Evolutionary conservation across 2,329 filamentous ascomycete species (phyloP).

Genomic region (Diaporthe humulicola): DNA sequence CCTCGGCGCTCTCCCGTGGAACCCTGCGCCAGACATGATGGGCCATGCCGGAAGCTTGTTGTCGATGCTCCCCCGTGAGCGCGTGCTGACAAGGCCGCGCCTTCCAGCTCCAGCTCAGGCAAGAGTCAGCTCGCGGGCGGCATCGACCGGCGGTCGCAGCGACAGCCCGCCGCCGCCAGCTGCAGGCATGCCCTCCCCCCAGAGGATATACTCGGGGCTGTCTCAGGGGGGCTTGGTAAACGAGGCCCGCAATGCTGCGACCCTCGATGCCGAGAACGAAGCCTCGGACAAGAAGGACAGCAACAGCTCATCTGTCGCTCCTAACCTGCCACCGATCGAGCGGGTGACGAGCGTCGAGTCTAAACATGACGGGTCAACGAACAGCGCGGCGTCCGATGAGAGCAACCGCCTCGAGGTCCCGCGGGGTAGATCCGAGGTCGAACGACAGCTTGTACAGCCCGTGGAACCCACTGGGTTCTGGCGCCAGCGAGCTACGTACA

Average conservation of each 20-base stretch:
- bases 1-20: conserved; percentile 63
- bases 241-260: conserved; percentile 65
- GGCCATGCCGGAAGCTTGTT: conserved; percentile 61
- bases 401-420: not conserved
- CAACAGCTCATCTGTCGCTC: conserved; percentile 35
- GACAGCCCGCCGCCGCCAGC: conserved; percentile 55
- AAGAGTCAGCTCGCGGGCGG: conserved; percentile 62
- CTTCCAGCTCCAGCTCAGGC: conserved; percentile 79
- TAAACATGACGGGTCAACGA: conserved; percentile 38
- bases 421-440: conserved; percentile 45
- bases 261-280: conserved; percentile 43
- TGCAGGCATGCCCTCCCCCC: conserved; percentile 57
- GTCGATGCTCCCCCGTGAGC: conserved; percentile 67
- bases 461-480: conserved; percentile 61
- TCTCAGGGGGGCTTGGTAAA: conserved; percentile 61
- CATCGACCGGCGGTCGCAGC: conserved; percentile 45
- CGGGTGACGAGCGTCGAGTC: conserved; percentile 39
- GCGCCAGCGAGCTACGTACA: conserved; percentile 68
- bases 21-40: conserved; percentile 34
- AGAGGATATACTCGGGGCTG: conserved; percentile 62
- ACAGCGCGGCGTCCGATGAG: conserved; percentile 32
- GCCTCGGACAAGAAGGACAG: conserved; percentile 34
- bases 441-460: conserved; percentile 53
- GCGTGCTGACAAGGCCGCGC: conserved; percentile 75
- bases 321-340: conserved; percentile 43